Evolutionary conservation across 192 early-diverging fungal species (phyloP), one percentile per base, ranked within the genome.

Genomic region (Gaertneriomyces semiglobifer): DNA sequence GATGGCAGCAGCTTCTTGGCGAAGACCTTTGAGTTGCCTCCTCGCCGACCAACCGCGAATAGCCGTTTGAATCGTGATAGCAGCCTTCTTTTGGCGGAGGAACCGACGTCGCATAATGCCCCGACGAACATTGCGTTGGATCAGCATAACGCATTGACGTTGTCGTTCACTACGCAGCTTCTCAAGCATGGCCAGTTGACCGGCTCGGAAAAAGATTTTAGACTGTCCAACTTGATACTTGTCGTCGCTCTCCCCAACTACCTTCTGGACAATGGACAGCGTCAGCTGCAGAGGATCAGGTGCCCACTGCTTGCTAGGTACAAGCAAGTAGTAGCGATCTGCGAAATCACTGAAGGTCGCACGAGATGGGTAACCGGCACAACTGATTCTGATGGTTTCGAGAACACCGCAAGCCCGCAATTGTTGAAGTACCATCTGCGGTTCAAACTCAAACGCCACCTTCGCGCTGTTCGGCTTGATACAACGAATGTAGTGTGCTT

Each of bases 141-240:
- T 88, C 58, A 92, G 51, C 5, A 91, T 86, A 44, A 93, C 94
- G 51, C 90, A 90, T 12, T 77, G 77, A 38, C 89, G 89, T 65
- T 92, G 79, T 20, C 92, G 81, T 66, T 94, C 92, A 5, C 90
- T 79, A 41, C 95, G 88, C 55, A 91, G 79, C 76, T 94, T 96
- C 69, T 99, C 95, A 60, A 94, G 70, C 69, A 82, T 89, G 11
- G 92, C 92, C 52, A 92, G 66, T 72, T 93, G 90, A 60, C 97
- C 97, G 53, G 97, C 91, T 38, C 97, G 88, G 93, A 99, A 99
- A 80, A 99, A 99, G 54, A 99, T 91, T 78, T 99, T 99, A 10
- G 93, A 92, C 42, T 88, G 74, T 64, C 97, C 97, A 14, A 98
- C 80, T 81, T 98, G 93, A 79, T 85, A 98, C 62, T 93, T 91